These are phyloP conservation scores for Microglena sp. DNA, from an alignment of 139 green algal genomes.

Conservation along the genomic window DNA sequence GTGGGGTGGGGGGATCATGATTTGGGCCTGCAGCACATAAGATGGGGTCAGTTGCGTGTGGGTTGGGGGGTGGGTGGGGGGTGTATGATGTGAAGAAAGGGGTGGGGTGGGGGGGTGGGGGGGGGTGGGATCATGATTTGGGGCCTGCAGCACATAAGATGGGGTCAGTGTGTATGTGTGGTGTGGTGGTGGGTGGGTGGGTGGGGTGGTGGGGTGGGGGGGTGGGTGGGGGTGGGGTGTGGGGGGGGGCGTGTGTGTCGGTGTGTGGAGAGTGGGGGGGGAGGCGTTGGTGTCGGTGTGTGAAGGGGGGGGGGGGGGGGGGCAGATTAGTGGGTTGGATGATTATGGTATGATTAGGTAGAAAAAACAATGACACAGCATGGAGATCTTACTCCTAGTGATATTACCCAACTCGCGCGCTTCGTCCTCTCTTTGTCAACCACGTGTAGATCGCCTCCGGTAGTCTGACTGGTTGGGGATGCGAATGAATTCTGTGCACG, in stretches of 20 bases:
- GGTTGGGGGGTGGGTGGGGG: too few relatives aligned
- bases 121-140: neutral
- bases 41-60: too few relatives aligned
- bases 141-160: neutral
- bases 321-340: too few relatives aligned
- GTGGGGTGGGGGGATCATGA: slow-evolving; percentile 50
- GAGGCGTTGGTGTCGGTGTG: too few relatives aligned
- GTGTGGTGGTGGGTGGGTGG: too few relatives aligned
- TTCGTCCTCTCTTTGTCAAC: neutral
- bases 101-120: too few relatives aligned
- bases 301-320: too few relatives aligned
- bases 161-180: too few relatives aligned
- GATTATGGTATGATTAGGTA: neutral
- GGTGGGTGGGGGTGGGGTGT: too few relatives aligned
- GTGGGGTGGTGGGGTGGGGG: too few relatives aligned
- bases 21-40: slow-evolving; percentile 22
- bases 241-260: too few relatives aligned
- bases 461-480: slow-evolving; percentile 25
- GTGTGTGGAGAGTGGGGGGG: too few relatives aligned
- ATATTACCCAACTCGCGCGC: neutral
- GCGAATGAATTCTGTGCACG: slow-evolving; percentile 57
- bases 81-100: neutral
- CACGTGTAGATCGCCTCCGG: neutral
- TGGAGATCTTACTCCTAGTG: neutral
- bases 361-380: neutral